phyloP scores from a whole-genome alignment of 192 early-diverging fungal genomes.

The Umbelopsis isabellina region DNA sequence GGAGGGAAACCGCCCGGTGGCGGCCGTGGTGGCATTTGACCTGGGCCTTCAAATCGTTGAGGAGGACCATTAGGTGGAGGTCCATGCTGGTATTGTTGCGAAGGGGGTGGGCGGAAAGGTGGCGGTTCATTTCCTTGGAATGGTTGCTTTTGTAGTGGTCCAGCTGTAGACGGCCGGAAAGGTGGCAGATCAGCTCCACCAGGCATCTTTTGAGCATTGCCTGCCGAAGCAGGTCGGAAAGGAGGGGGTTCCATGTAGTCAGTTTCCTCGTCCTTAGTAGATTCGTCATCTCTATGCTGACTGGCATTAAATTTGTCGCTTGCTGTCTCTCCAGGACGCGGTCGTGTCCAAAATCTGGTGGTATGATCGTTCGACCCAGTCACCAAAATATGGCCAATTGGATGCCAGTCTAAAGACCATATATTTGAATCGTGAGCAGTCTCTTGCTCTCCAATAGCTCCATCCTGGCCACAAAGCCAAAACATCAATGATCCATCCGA shows the following conservation, averaged over 20 bases:
- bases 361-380: constrained; percentile 96
- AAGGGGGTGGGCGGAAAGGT: constrained; percentile 33
- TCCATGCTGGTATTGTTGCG: constrained; percentile 4
- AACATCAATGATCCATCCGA: constrained; percentile 84
- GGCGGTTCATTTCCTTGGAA: constrained; percentile 18
- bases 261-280: constrained; percentile 43
- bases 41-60: constrained; percentile 1
- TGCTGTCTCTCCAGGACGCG: constrained; percentile 78
- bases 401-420: constrained; percentile 98
- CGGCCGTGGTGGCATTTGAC: constrained; percentile 13
- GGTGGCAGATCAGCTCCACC: constrained; percentile 36
- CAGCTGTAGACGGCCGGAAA: constrained; percentile 32
- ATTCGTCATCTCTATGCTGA: constrained; percentile 49
- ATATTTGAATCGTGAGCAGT: constrained; percentile 87
- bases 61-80: constrained; percentile 2
- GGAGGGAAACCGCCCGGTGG: constrained; percentile 7
- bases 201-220: not conserved
- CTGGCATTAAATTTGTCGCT: constrained; percentile 61
- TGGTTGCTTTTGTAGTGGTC: not conserved
- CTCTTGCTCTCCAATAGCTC: constrained; percentile 51
- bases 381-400: constrained; percentile 91
- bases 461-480: constrained; percentile 66
- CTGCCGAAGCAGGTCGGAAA: constrained; percentile 30
- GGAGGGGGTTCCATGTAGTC: constrained; percentile 42
- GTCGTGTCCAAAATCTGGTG: constrained; percentile 94